Evolutionary conservation across 208 protist species (phyloP).

Genomic region (Histomonas meleagridis): DNA sequence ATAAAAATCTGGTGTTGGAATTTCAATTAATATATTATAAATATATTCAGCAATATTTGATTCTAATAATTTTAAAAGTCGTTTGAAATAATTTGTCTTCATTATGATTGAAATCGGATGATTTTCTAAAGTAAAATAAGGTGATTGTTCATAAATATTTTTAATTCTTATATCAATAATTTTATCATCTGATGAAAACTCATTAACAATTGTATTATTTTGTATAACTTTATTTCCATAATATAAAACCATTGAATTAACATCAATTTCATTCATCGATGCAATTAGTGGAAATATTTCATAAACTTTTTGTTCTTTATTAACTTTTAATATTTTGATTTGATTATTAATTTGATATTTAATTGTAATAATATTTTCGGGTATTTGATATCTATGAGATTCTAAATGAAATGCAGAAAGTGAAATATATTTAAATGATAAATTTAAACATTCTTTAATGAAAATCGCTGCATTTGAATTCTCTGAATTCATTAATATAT

Average conservation of each 20-base stretch:
- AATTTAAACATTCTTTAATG: no score
- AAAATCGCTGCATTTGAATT: no score
- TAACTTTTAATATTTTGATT: not conserved
- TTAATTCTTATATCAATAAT: not conserved
- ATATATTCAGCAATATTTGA: not conserved
- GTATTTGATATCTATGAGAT: no score
- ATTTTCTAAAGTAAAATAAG: not conserved
- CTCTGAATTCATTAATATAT: no score
- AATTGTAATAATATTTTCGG: no score
- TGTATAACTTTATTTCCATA: not conserved
- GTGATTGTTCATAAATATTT: not conserved
- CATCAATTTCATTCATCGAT: not conserved
- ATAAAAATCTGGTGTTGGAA: slow-evolving; percentile 24
- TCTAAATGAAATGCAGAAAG: no score
- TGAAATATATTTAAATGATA: no score
- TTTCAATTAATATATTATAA: not conserved
- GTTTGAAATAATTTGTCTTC: not conserved
- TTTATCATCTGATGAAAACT: not conserved
- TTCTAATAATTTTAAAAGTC: not conserved
- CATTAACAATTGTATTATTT: not conserved
- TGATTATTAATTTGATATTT: not conserved
- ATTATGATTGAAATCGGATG: not conserved
- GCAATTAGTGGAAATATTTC: not conserved
- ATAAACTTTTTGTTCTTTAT: not conserved
- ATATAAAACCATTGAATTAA: not conserved